Evolutionary conservation across 2,329 filamentous ascomycete species (phyloP), one percentile per base, ranked within the genome.

Genomic region (Uncinocarpus reesii): DNA sequence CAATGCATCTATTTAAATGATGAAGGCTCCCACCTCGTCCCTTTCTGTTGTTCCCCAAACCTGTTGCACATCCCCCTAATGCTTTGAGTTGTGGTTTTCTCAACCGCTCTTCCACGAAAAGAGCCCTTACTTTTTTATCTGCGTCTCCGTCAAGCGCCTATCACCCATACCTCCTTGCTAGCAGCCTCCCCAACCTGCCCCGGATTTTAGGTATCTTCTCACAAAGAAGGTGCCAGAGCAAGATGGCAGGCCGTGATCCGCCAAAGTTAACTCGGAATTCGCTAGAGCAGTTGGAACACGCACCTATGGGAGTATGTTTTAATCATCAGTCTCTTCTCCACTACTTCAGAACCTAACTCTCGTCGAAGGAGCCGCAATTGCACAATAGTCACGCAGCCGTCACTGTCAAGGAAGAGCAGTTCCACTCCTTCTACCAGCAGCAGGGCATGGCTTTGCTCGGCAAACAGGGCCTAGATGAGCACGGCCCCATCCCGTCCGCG

Each of bases 361-460:
- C 3, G 8, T 23, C 24, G n/a, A 7, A 48, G 45, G 28, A 41
- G 20, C n/a, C 36, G 4, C 18, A 41, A n/a, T 6, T 13, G n/a
- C 24, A 41, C n/a, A 23, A 42, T 6, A 21, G 26, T 29, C 24
- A 48, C 16, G 28, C 24, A 11, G 45, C 36, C 11, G 16, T 28
- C 7, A 35, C 35, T 10, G 20, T 48, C 20, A 41, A 20, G 7
- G 26, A 42, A 41, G 45, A 48, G 20, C 35, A 48, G 24, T 41
- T 35, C 16, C 24, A n/a, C 15, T 35, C 26, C 11, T 32, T 34
- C 18, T 5, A 41, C 16, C 45, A 48, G 29, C 26, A 41, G 26
- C 15, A 41, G 28, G 45, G 45, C 20, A 15, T 20, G 21, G 18
- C 21, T 26, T 28, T 42, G 28, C 13, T 48, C 20, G 18, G 20